Evolutionary conservation across 192 early-diverging fungal genomes (phyloP), one percentile per base, ranked within the genome.

Genomic region (Lobulomyces angularis): DNA sequence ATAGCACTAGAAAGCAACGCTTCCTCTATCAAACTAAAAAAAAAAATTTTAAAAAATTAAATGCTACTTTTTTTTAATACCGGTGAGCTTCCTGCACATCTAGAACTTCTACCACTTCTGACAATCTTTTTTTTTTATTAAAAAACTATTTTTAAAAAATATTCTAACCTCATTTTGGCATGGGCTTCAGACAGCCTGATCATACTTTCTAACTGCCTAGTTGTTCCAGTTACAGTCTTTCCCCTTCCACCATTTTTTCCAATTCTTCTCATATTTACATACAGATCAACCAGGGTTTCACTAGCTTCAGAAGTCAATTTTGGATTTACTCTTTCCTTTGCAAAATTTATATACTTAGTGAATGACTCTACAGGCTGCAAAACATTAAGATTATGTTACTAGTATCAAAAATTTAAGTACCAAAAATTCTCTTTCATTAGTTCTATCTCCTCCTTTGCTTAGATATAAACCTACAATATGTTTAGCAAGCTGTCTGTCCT

Each of bases 121-220:
- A 81, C 6, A 97, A 53, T 20, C 92, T 80, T 28, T 18, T 9
- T 1, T 16, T 24, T 6, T 51, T 12, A 34, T 48, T 18, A 21
- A 27, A 24, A 17, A 27, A 35, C 12, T 43, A 17, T 14, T 28
- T 19, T 24, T 17, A 27, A 17, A 64, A 58, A 27, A 47, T 1
- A 4, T 5, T 27, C 16, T 1, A 50, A 77, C 73, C 74, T 64
- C 84, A 95, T 81, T 36, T 78, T 74, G 41, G 93, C 93, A 41
- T 88, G 83, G 1, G 88, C 91, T 50, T 97, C 91, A 9, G 86
- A 51, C 56, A 97, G 68, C 35, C 92, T 83, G 57, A 96, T 91
- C 90, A 98, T 94, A 3, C 86, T 90, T 67, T 94, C 94, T 6
- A 96, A 71, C 58, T 96, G 90, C 35, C 91, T 70, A 2, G 90